Base-by-base conservation (phyloP, 2,329 filamentous ascomycete species). In the Aschersonia sp. region DNA sequence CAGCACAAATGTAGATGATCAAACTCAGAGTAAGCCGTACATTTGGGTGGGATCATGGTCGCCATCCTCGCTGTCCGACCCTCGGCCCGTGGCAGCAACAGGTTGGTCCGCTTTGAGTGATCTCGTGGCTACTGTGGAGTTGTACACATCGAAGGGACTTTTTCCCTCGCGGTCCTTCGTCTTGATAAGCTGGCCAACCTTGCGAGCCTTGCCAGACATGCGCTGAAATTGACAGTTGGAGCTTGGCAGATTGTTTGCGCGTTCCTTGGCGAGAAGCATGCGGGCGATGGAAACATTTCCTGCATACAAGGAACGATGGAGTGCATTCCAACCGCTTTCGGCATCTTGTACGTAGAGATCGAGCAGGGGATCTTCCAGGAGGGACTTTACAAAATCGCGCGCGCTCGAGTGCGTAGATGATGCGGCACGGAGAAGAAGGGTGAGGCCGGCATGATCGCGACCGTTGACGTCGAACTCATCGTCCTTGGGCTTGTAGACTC, bases 91-190 rank as follows among this genome's bases (percentile, higher is more conserved):
- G 46, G 66, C 62, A 6, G 77, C 72, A 0, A 67, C 62, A 30
- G 67, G 63, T 32, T 71, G 70, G 9, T 58, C 59, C n/a, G 58
- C 61, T 48, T 74, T 73, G 12, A 87, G 61, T n/a, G 76, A 78
- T n/a, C 85, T 78, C 48, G 84, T 76, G 45, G 83, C 82, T 55
- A 95, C 92, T 0, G 87, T 95, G 40, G 85, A 80, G 52, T 87
- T 84, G 57, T 94, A 97, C 9, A 98, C 68, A 61, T 97, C 92
- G 54, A 97, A 90, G 0, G 92, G 90, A 54, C 88, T 94, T 59
- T 94, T 88, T 8, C 90, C 90, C 65, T 97, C 92, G 49, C 85
- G 81, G 58, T 98, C 92, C 63, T 97, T 98, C 46, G 92, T 87
- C 67, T 94, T 95, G 58, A 95, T 89, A 41, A 97, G 68, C 31